Evolutionary conservation across 805 yeast genomes (phyloP).

Genomic region (Kluyveromyces wickerhamii): DNA sequence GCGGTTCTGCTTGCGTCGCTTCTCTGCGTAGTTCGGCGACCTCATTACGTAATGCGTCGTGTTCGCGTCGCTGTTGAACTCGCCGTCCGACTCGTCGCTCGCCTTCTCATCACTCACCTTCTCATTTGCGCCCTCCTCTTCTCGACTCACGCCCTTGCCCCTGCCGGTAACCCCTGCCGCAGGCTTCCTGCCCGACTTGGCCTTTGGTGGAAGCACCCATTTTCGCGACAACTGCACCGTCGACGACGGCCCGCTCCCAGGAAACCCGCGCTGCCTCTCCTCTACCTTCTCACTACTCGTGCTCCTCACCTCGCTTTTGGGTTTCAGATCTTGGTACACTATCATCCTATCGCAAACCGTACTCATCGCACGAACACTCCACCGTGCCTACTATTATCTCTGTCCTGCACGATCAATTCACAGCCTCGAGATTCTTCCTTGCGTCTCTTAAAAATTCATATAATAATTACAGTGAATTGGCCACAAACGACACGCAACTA

Average conservation of each 20-base stretch:
- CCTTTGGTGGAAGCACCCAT: slow-evolving; percentile 77
- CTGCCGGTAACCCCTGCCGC: neutral
- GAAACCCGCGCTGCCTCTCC: neutral
- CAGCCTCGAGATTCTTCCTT: no score
- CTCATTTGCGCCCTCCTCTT: slow-evolving; percentile 1
- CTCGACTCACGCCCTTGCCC: neutral
- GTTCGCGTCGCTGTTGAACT: no score
- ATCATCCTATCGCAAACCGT: neutral
- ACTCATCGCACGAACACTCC: no score
- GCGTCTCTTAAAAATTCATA: no score
- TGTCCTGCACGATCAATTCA: no score
- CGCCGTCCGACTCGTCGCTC: no score
- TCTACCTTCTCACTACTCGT: neutral
- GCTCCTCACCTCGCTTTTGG: slow-evolving; percentile 1
- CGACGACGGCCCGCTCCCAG: no score
- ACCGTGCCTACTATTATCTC: no score
- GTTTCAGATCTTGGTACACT: slow-evolving; percentile 7
- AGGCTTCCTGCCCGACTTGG: slow-evolving; percentile 53
- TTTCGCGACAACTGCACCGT: slow-evolving; percentile 44
- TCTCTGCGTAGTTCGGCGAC: slow-evolving; percentile 39
- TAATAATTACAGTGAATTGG: no score
- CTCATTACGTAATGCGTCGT: no score
- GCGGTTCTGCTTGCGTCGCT: slow-evolving; percentile 83
- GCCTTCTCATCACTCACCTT: slow-evolving; percentile 47
- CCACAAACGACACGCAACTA: no score